Percentiles rank a stretch among this genome's conserved stretches.
These are phyloP conservation scores for Suillus cothurnatus DNA, from an alignment of 768 basidiomycete species.

Conservation along the genomic window DNA sequence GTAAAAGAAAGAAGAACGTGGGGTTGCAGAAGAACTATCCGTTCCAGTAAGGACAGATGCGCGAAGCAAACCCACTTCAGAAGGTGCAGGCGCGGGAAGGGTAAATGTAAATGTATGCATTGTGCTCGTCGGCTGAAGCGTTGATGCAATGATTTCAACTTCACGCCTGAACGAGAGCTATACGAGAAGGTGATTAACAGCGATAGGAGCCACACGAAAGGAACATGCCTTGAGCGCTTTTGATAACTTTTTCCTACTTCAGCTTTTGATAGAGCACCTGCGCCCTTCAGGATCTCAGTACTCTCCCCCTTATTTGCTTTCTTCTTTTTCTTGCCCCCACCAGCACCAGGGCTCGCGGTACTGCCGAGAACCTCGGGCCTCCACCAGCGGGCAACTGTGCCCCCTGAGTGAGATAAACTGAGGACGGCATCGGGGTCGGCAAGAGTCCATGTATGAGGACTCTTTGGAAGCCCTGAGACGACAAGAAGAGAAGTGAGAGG, in stretches of 20 bases:
- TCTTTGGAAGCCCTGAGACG: slow-evolving; percentile 87
- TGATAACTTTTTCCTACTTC: slow-evolving; percentile 87
- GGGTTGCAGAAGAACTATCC: slow-evolving; percentile 64
- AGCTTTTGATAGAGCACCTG: slow-evolving; percentile 79
- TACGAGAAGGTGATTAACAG: slow-evolving; percentile 5
- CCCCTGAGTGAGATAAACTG: slow-evolving; percentile 80
- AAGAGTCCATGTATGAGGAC: slow-evolving; percentile 87
- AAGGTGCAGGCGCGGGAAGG: slow-evolving; percentile 73
- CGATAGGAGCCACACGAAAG: no score
- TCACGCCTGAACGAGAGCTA: slow-evolving; percentile 91
- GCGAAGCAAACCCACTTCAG: slow-evolving; percentile 62
- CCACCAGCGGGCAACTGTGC: slow-evolving; percentile 90
- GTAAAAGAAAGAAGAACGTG: slow-evolving; percentile 76
- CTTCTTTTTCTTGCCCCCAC: slow-evolving; percentile 73
- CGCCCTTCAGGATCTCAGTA: slow-evolving; percentile 65
- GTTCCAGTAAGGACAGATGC: slow-evolving; percentile 70
- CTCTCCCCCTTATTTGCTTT: slow-evolving; percentile 61
- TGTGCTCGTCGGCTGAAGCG: slow-evolving; percentile 89
- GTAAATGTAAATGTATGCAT: slow-evolving; percentile 92
- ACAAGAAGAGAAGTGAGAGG: slow-evolving; percentile 85
- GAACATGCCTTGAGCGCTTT: slow-evolving; percentile 81
- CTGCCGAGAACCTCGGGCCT: slow-evolving; percentile 89
- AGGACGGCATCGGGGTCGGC: slow-evolving; percentile 82
- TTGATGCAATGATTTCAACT: slow-evolving; percentile 94
- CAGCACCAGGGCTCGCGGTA: slow-evolving; percentile 82